Base-by-base conservation (phyloP, 129 eudicot species). In the Logfia minima region DNA sequence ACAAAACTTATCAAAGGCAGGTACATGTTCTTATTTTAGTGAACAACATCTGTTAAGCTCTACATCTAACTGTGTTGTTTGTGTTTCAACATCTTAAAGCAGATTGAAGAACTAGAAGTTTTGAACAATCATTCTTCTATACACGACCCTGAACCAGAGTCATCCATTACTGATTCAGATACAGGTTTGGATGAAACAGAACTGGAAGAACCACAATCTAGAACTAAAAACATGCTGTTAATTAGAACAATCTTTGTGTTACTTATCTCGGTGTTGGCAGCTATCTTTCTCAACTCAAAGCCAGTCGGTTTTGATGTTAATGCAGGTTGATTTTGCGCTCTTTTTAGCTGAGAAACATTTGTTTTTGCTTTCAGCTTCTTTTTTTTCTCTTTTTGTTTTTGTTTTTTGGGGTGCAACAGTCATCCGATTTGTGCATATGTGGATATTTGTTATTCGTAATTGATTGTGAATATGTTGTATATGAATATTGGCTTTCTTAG, bases 51-150 rank as follows among this genome's bases (percentile, higher is more conserved):
- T 8, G 16, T 45, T 22, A 53, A 18, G 74, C 21, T 80, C 13
- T 56, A 66, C 56, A 74, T 74, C 53, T 80, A 19, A 80, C 18
- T 29, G 55, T 80, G 63, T 28, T 45, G 62, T 45, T 8, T 0
- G 41, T 71, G 24, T 75, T 41, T 59, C 37, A 17, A 51, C 55
- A 45, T 77, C 66, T 28, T 71, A 61, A 64, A 23, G 43, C 83
- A 92, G 96, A 88, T 67, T 78, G 90, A 88, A 32, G 88, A 88
- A 79, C 68, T 83, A 81, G 82, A 88, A 83, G 75, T 82, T 75
- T 56, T 78, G 24, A 55, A 79, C 3, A 81, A 81, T 39, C 22
- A 55, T 65, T 45, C 64, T 66, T 55, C 76, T 13, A 70, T 53
- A 23, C 66, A 56, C 9, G 85, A 71, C 39, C 82, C 76, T 68